Conservation (phyloP, 2,329 filamentous ascomycete genomes). For the Westerdykella aurantiaca region DNA sequence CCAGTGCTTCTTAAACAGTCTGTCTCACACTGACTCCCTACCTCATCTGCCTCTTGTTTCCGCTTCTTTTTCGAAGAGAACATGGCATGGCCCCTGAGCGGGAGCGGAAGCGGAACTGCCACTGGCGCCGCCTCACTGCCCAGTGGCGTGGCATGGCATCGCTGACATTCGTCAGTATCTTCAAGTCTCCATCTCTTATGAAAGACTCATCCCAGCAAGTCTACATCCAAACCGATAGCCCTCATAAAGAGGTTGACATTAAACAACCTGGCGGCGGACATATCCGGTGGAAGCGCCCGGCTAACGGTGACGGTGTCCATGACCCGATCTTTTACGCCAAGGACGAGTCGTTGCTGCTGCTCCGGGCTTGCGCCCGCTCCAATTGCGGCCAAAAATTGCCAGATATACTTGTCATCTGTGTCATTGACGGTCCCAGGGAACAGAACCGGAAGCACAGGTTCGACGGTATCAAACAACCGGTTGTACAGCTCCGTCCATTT, state of each 20-base stretch:
- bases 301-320: constrained; percentile 88
- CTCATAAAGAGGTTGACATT: constrained; percentile 99
- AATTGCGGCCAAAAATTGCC: constrained; percentile 94
- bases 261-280: constrained; percentile 74
- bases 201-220: constrained; percentile 54
- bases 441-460: constrained; percentile 74
- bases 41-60: no score
- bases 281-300: constrained; percentile 81
- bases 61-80: no score
- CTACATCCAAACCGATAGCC: constrained; percentile 96
- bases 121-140: no score
- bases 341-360: constrained; percentile 88
- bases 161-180: no score
- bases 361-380: constrained; percentile 89
- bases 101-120: no score
- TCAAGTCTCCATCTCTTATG: no score
- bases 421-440: constrained; percentile 90
- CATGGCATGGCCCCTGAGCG: no score
- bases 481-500: constrained; percentile 83
- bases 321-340: constrained; percentile 95
- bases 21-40: no score
- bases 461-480: constrained; percentile 77
- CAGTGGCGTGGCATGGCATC: no score
- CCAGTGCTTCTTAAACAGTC: no score
- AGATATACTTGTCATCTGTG: constrained; percentile 91